phyloP scores from a whole-genome alignment of 164 flowering plant genomes.

The Nelumbo lutea region DNA sequence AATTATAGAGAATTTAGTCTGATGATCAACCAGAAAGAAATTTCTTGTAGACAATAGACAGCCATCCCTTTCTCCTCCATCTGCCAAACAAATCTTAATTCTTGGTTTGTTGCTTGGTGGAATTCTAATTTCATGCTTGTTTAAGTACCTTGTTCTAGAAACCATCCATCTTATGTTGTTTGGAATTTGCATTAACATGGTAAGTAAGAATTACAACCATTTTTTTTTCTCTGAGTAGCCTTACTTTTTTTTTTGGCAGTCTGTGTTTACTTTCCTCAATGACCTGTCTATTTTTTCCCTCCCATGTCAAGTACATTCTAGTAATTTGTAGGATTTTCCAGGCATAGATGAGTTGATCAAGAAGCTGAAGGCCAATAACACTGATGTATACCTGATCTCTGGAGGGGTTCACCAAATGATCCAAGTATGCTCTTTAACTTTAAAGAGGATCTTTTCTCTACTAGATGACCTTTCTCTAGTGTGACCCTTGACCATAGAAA shows the following conservation, averaged over 20 bases:
- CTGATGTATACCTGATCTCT: constrained; percentile 68
- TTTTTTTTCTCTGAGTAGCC: neutral
- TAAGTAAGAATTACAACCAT: neutral
- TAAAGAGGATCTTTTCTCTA: neutral
- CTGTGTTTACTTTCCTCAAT: neutral
- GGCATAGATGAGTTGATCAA: constrained; percentile 73
- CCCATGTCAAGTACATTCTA: neutral
- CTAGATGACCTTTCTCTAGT: too few species aligned
- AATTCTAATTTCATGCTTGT: neutral
- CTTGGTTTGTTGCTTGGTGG: neutral
- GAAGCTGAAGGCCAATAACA: constrained; percentile 62
- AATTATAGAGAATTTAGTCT: too few species aligned
- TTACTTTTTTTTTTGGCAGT: neutral
- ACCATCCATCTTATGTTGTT: neutral
- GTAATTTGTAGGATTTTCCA: constrained; percentile 60
- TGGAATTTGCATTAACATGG: neutral
- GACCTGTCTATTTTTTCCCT: neutral
- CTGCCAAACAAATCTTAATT: neutral
- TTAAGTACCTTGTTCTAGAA: neutral
- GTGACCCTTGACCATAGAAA: too few species aligned
- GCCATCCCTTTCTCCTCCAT: neutral
- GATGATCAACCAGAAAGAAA: too few species aligned
- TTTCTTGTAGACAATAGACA: too few species aligned
- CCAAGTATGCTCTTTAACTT: constrained; percentile 43
- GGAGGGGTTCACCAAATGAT: constrained; percentile 99